Percentiles rank a stretch among this genome's conserved stretches.
Evolutionary conservation across 805 yeast genomes (phyloP).

Genomic region (Kockiozyma suomiensis): DNA sequence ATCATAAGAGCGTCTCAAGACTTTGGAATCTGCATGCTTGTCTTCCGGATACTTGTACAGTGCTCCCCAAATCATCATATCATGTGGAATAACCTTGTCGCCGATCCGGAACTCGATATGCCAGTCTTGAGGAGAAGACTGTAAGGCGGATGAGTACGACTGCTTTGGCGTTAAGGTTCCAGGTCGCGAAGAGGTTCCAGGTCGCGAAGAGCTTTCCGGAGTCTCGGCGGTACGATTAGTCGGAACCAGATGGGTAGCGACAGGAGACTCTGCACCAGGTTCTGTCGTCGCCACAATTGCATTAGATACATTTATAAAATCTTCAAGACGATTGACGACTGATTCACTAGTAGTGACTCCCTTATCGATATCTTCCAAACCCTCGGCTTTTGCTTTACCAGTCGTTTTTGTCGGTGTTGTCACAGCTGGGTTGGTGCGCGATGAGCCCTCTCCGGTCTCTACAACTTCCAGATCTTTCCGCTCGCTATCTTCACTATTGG

Average conservation of each 20-base stretch:
- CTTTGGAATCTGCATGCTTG: neutral
- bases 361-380: neutral
- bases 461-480: neutral
- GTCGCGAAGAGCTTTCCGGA: neutral
- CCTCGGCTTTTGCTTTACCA: neutral
- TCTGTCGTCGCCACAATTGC: neutral
- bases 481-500: conserved; percentile 8
- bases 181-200: conserved; percentile 1
- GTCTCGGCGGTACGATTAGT: neutral
- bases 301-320: neutral
- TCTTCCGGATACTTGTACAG: conserved; percentile 51
- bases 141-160: conserved; percentile 30
- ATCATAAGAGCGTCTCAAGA: conserved; percentile 5
- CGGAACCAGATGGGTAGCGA: conserved; percentile 3
- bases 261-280: conserved; percentile 1
- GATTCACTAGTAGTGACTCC: neutral
- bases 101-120: conserved; percentile 58
- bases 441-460: conserved; percentile 13
- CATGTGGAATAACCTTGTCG: conserved; percentile 58
- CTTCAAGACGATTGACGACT: neutral
- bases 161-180: conserved; percentile 17
- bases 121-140: conserved; percentile 36
- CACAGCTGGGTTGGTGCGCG: neutral
- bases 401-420: conserved; percentile 1
- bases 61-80: conserved; percentile 75